A percentile compares a stretch with the other conserved stretches of the same genome.
Evolutionary conservation across 2,329 filamentous ascomycete species (phyloP).

Genomic region (Scedosporium minutisporum): DNA sequence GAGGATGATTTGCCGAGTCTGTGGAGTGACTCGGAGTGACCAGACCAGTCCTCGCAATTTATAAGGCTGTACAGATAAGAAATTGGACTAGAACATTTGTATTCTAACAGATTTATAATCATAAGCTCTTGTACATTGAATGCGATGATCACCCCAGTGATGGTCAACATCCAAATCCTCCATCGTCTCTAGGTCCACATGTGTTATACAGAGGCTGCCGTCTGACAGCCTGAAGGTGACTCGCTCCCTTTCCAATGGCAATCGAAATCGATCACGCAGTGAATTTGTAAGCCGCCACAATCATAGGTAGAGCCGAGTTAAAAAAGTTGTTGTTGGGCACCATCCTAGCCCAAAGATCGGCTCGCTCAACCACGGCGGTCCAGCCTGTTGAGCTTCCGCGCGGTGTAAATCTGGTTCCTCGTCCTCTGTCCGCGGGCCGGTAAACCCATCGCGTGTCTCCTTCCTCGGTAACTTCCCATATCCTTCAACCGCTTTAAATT

Average conservation of each 20-base stretch:
- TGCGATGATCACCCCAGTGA: slow-evolving; percentile 9
- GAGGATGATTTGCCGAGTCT: slow-evolving; percentile 38
- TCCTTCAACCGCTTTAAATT: slow-evolving; percentile 82
- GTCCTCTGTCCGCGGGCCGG: slow-evolving; percentile 88
- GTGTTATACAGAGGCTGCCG: background rate
- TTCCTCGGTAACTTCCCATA: slow-evolving; percentile 82
- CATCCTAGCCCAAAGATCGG: background rate
- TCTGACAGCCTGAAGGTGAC: background rate
- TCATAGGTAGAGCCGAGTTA: background rate
- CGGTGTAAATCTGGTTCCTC: slow-evolving; percentile 57
- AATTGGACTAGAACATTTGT: background rate
- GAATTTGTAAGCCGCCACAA: background rate
- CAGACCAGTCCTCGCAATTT: background rate
- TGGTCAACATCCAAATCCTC: background rate
- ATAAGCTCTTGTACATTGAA: slow-evolving; percentile 18
- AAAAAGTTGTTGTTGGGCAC: background rate
- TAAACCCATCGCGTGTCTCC: slow-evolving; percentile 83
- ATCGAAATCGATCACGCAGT: background rate
- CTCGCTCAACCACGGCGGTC: slow-evolving; percentile 31
- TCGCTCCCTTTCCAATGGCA: background rate
- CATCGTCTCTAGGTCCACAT: background rate
- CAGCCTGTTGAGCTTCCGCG: slow-evolving; percentile 52
- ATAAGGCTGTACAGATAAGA: background rate
- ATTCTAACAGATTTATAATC: slow-evolving; percentile 1
- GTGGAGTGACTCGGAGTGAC: background rate